These are phyloP conservation scores for Lagenaria siceraria DNA, from an alignment of 306 rosid genomes.

Conservation along the genomic window DNA sequence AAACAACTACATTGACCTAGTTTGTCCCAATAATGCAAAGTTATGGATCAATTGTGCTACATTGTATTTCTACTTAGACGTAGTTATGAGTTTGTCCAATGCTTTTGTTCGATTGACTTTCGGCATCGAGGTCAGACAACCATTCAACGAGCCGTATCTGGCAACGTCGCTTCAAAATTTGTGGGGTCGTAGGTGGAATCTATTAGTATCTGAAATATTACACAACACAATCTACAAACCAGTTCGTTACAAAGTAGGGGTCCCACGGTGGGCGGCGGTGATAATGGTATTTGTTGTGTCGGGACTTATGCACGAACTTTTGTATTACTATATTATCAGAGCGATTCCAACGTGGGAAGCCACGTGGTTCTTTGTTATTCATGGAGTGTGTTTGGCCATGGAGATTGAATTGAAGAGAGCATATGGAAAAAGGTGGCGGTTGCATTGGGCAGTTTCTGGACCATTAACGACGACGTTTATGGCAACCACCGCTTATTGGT, in stretches of 20 bases:
- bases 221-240: constrained; percentile 17
- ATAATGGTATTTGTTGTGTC: constrained; percentile 4
- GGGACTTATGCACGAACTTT: constrained; percentile 23
- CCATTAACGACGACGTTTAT: constrained; percentile 7
- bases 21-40: background rate
- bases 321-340: constrained; percentile 10
- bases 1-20: background rate
- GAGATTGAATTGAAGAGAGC: constrained; percentile 12
- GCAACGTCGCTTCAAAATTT: constrained; percentile 24
- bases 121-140: constrained; percentile 13
- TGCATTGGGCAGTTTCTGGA: background rate
- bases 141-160: constrained; percentile 22
- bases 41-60: background rate
- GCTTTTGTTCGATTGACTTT: background rate
- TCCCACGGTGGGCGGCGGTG: background rate
- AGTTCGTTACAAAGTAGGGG: background rate
- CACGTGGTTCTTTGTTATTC: constrained; percentile 17
- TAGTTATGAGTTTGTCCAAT: constrained; percentile 12
- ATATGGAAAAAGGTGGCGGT: background rate
- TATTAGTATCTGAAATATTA: constrained; percentile 8
- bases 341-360: constrained; percentile 22
- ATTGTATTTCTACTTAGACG: constrained; percentile 13
- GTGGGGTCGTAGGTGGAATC: constrained; percentile 27
- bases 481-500: constrained; percentile 6
- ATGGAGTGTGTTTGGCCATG: constrained; percentile 19